Conservation (phyloP, 2,329 filamentous ascomycete genomes). For the Tolypocladium tropicale region DNA sequence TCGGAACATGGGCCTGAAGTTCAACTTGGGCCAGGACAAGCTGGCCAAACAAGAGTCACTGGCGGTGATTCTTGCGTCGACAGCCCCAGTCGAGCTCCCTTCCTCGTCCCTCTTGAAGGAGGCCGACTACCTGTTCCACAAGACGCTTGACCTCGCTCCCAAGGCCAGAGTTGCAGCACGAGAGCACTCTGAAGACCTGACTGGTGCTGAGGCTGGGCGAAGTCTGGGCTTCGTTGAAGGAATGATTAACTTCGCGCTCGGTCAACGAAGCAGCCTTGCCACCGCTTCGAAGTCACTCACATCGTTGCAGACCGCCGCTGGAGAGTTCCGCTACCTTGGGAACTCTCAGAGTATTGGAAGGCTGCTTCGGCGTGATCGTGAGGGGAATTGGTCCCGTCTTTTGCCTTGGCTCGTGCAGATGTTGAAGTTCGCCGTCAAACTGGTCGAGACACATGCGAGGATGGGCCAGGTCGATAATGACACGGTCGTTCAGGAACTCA, state of each 20-base stretch:
- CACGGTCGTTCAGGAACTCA: conserved; percentile 32
- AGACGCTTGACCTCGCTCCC: conserved; percentile 63
- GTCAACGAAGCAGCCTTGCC: conserved; percentile 45
- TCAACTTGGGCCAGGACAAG: conserved; percentile 66
- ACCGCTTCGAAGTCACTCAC: conserved; percentile 24
- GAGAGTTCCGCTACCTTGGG: conserved; percentile 25
- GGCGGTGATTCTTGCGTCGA: conserved; percentile 56
- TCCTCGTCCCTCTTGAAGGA: conserved; percentile 13
- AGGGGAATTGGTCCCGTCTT: conserved; percentile 14
- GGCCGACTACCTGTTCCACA: conserved; percentile 68
- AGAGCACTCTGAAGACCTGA: conserved; percentile 78
- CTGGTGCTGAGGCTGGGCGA: conserved; percentile 64
- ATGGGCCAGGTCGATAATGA: conserved; percentile 45
- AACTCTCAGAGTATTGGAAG: conserved; percentile 12
- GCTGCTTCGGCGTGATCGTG: conserved; percentile 8
- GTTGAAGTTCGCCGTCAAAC: conserved; percentile 48
- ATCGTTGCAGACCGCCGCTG: conserved; percentile 26
- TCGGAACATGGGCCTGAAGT: conserved; percentile 80
- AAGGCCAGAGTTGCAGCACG: conserved; percentile 55
- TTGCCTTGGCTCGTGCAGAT: conserved; percentile 58
- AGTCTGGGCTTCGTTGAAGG: conserved; percentile 84
- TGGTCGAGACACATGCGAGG: conserved; percentile 57
- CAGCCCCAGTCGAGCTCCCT: conserved; percentile 27
- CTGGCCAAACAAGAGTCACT: conserved; percentile 65
- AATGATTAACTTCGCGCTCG: conserved; percentile 55